Conservation (phyloP, 805 yeast species). For the Blastobotrys muscicola region DNA sequence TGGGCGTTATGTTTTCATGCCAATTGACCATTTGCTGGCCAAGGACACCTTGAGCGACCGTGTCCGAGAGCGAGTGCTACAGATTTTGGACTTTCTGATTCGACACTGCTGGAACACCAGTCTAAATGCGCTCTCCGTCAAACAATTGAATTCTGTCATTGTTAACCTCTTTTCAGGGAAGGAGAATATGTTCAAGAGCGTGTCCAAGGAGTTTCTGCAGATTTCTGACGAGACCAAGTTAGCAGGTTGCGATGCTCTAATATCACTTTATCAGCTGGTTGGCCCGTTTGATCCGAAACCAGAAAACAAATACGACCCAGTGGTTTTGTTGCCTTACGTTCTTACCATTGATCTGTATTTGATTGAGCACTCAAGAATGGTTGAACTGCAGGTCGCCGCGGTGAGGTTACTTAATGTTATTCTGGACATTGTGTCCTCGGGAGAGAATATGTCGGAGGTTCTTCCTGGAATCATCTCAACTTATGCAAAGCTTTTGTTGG, state of each 20-base stretch:
- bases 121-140: conserved; percentile 16
- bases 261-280: conserved; percentile 9
- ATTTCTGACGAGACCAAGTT: conserved; percentile 15
- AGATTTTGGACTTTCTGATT: conserved; percentile 38
- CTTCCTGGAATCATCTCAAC: conserved; percentile 28
- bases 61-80: conserved; percentile 37
- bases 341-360: no score
- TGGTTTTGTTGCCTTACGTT: no score
- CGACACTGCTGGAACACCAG: conserved; percentile 36
- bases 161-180: conserved; percentile 15
- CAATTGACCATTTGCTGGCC: conserved; percentile 45
- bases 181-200: conserved; percentile 5
- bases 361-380: background rate
- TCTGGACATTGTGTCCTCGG: conserved; percentile 6
- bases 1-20: conserved; percentile 57
- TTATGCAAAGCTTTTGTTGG: conserved; percentile 18
- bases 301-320: no score
- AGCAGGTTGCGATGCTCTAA: conserved; percentile 22
- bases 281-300: no score
- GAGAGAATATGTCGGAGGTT: conserved; percentile 21
- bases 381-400: conserved; percentile 16
- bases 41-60: conserved; percentile 37
- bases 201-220: conserved; percentile 9
- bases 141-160: conserved; percentile 18
- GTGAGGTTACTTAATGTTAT: conserved; percentile 11